These are phyloP conservation scores for Thraustochytrium sp. DNA, from an alignment of 352 stramenopile genomes.

Conservation along the genomic window DNA sequence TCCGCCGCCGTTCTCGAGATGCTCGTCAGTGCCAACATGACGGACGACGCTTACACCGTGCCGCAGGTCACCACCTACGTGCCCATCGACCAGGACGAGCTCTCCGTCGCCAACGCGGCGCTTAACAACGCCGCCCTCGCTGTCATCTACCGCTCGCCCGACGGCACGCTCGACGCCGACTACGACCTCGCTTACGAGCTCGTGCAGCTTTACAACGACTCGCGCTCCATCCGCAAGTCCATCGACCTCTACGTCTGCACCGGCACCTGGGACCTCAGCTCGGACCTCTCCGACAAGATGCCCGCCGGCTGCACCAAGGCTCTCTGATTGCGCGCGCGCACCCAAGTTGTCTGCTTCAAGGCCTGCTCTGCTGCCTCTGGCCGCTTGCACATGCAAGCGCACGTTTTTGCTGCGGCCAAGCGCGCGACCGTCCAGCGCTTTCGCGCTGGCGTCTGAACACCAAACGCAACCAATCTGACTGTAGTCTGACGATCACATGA, in stretches of 20 bases:
- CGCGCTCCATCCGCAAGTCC: neutral
- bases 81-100: slow-evolving; percentile 1
- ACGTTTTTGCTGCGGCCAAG: too few species aligned
- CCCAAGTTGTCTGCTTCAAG: too few species aligned
- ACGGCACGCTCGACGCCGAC: neutral
- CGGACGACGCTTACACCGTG: neutral
- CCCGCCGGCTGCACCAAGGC: neutral
- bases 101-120: neutral
- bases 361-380: too few species aligned
- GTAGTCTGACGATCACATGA: too few species aligned
- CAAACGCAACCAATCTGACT: too few species aligned
- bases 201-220: neutral
- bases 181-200: neutral
- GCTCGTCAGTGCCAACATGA: neutral
- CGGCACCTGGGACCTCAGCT: neutral
- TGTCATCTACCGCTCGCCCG: neutral
- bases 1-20: neutral
- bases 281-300: neutral
- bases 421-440: too few species aligned
- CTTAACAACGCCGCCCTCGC: neutral
- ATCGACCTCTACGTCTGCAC: neutral
- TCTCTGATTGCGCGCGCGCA: too few species aligned
- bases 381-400: too few species aligned
- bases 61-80: neutral
- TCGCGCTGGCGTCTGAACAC: too few species aligned